These are phyloP conservation scores for Darksidea phi DNA, from an alignment of 495 filamentous ascomycete species.

Conservation along the genomic window DNA sequence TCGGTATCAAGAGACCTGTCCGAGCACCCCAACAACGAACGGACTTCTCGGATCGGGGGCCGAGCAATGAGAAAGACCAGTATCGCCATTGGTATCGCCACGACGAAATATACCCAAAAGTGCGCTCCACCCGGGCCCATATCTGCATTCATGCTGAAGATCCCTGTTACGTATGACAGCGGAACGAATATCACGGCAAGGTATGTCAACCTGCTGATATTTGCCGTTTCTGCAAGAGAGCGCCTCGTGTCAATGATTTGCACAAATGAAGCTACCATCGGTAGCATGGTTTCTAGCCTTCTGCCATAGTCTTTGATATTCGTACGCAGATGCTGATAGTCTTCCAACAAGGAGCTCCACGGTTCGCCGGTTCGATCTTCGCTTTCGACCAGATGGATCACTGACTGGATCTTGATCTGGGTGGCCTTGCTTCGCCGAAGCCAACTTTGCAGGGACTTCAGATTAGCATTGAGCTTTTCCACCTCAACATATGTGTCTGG, in stretches of 20 bases:
- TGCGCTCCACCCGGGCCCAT: background rate
- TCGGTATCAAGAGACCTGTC: too few relatives aligned
- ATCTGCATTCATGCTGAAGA: conserved; percentile 43
- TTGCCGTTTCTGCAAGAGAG: conserved; percentile 38
- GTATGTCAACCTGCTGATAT: conserved; percentile 42
- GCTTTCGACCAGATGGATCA: background rate
- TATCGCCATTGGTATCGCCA: conserved; percentile 19
- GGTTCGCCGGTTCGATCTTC: background rate
- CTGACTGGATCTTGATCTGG: conserved; percentile 4
- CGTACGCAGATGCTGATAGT: conserved; percentile 24
- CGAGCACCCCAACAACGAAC: too few relatives aligned
- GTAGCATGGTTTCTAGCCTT: conserved; percentile 37
- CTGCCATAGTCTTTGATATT: conserved; percentile 31
- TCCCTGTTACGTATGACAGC: conserved; percentile 40
- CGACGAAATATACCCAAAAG: conserved; percentile 34
- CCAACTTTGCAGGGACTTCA: conserved; percentile 16
- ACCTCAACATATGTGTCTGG: too few relatives aligned
- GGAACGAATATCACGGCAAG: conserved; percentile 46
- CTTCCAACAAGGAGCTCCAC: conserved; percentile 2
- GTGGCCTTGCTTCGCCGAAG: conserved; percentile 6
- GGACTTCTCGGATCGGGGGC: too few relatives aligned
- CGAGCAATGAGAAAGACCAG: conserved; percentile 14
- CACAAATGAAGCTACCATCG: conserved; percentile 38
- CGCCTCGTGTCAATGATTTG: conserved; percentile 38
- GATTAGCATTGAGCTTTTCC: conserved; percentile 12